These are phyloP conservation scores for Debaryomyces robertsiae DNA, from an alignment of 1,139 yeast genomes.

Conservation along the genomic window DNA sequence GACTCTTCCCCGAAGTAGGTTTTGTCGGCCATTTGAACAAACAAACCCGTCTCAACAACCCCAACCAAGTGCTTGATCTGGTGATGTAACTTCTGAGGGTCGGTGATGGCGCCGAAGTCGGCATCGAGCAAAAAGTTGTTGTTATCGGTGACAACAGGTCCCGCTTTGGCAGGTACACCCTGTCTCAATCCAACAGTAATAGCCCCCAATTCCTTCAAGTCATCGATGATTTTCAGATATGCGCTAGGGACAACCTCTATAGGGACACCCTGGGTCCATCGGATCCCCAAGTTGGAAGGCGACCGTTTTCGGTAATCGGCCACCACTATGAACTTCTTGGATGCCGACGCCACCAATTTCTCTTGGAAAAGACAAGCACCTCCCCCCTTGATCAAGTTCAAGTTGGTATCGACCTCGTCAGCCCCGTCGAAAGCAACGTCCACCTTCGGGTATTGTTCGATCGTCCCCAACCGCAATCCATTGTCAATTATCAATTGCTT, in stretches of 20 bases:
- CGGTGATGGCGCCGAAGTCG: conserved; percentile 77
- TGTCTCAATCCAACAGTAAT: conserved; percentile 67
- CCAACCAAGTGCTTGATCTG: conserved; percentile 80
- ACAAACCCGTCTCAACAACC: conserved; percentile 95
- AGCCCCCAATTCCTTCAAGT: conserved; percentile 69
- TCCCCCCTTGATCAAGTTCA: conserved; percentile 96
- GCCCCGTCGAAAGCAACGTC: conserved; percentile 99
- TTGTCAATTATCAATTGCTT: conserved; percentile 81
- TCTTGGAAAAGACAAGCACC: conserved; percentile 98
- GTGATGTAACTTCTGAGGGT: conserved; percentile 60
- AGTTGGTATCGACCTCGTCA: conserved; percentile 82
- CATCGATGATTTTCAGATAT: conserved; percentile 70
- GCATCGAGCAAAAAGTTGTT: conserved; percentile 93
- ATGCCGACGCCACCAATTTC: conserved; percentile 84
- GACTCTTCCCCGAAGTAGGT: conserved; percentile 87
- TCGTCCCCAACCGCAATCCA: conserved; percentile 74
- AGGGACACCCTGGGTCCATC: conserved; percentile 92
- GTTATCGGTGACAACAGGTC: conserved; percentile 97
- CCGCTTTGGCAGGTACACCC: conserved; percentile 93
- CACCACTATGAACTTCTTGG: conserved; percentile 77
- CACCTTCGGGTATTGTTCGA: conserved; percentile 77
- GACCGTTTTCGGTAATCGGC: conserved; percentile 90
- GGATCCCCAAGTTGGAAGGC: conserved; percentile 63
- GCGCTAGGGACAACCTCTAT: conserved; percentile 93
- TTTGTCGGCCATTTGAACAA: conserved; percentile 67